phyloP scores from a whole-genome alignment of 1,284 basidiomycete genomes.

The Ganoderma lingzhi region DNA sequence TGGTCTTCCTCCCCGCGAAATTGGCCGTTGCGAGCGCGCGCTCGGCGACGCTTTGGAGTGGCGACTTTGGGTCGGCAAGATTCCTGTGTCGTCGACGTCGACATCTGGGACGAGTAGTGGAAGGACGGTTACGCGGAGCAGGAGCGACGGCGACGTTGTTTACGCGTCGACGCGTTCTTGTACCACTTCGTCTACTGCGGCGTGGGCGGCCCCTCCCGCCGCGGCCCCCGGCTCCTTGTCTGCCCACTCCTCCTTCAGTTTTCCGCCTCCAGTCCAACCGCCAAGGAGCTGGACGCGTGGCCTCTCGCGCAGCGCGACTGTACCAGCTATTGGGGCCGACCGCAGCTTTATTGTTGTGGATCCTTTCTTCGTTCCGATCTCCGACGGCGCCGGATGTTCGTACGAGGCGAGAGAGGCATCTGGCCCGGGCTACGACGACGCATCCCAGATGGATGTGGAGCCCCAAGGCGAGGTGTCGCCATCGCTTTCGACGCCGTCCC shows the following conservation, averaged over 20 bases:
- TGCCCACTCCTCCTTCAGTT: slow-evolving; percentile 4
- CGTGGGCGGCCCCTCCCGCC: slow-evolving; percentile 26
- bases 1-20: slow-evolving; percentile 79
- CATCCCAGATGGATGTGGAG: slow-evolving; percentile 25
- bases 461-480: slow-evolving; percentile 36
- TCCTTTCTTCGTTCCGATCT: slow-evolving; percentile 3
- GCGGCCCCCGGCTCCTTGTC: slow-evolving; percentile 19
- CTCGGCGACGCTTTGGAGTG: slow-evolving; percentile 82
- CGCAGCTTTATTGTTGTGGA: slow-evolving; percentile 15
- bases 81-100: slow-evolving; percentile 26
- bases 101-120: slow-evolving; percentile 13
- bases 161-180: slow-evolving; percentile 23
- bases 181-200: slow-evolving; percentile 30
- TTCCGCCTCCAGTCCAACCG: slow-evolving; percentile 25
- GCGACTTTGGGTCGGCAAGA: slow-evolving; percentile 86
- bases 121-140: slow-evolving; percentile 34
- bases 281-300: slow-evolving; percentile 22
- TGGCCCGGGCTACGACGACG: slow-evolving; percentile 20
- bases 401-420: slow-evolving; percentile 24
- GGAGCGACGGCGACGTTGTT: slow-evolving; percentile 38
- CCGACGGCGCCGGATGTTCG: slow-evolving; percentile 8
- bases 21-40: slow-evolving; percentile 82
- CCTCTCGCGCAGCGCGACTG: slow-evolving; percentile 37
- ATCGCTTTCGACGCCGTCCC: slow-evolving; percentile 38
- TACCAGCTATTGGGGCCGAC: slow-evolving; percentile 29